These are phyloP conservation scores for Entophlyctis luteolus DNA, from an alignment of 192 early-diverging fungal genomes.

Conservation along the genomic window DNA sequence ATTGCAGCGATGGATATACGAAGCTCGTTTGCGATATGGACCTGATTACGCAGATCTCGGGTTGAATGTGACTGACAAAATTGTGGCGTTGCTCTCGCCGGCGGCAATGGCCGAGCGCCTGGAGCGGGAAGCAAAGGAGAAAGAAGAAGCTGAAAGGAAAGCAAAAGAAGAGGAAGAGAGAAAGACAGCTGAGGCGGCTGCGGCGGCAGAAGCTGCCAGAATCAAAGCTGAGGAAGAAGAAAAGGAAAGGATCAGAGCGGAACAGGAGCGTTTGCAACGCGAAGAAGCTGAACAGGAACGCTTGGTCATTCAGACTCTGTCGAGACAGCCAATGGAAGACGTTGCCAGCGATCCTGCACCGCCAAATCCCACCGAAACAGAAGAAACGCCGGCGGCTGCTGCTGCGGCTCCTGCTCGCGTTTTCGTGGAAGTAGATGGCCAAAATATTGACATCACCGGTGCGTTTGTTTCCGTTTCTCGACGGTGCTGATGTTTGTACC, in stretches of 20 bases:
- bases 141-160: conserved; percentile 32
- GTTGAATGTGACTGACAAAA: conserved; percentile 51
- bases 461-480: conserved; percentile 17
- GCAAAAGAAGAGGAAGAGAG: conserved; percentile 58
- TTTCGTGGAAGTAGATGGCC: conserved; percentile 70
- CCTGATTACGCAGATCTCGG: conserved; percentile 51
- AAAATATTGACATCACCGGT: conserved; percentile 83
- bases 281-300: conserved; percentile 16
- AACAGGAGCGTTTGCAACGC: conserved; percentile 23
- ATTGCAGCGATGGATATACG: conserved; percentile 77
- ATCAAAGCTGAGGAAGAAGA: conserved; percentile 63
- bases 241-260: conserved; percentile 41
- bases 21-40: conserved; percentile 78
- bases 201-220: conserved; percentile 34
- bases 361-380: conserved; percentile 14
- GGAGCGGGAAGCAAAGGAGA: conserved; percentile 12
- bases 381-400: conserved; percentile 13
- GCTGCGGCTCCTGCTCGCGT: conserved; percentile 31
- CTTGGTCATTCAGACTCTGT: conserved; percentile 8
- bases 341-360: conserved; percentile 5
- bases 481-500: not conserved
- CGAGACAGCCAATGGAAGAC: conserved; percentile 34
- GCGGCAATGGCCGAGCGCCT: conserved; percentile 59
- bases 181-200: conserved; percentile 20
- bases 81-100: conserved; percentile 72